Evolutionary conservation across 169 alveolate species (phyloP).

Genomic region (Plasmodium chabaudi): DNA sequence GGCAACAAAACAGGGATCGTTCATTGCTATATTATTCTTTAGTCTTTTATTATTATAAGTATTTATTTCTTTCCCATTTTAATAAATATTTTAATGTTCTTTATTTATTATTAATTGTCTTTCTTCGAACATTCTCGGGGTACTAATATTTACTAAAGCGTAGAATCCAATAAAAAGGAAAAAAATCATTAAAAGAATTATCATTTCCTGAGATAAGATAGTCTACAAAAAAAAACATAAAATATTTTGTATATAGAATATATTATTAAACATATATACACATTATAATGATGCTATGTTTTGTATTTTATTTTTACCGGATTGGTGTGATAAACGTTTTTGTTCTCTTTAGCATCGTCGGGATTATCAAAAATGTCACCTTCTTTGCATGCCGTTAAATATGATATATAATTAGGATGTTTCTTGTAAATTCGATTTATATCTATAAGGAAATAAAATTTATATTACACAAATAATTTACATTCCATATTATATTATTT

Average conservation of each 20-base stretch:
- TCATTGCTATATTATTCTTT: conserved; percentile 3
- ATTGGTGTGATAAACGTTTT: conserved; percentile 61
- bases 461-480: background rate
- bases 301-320: conserved; percentile 49
- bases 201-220: conserved; percentile 51
- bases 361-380: conserved; percentile 57
- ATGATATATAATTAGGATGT: conserved; percentile 60
- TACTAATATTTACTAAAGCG: conserved; percentile 40
- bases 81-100: conserved; percentile 47
- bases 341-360: conserved; percentile 59
- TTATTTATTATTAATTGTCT: conserved; percentile 72
- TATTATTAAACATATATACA: background rate
- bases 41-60: conserved; percentile 3
- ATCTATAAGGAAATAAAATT: conserved; percentile 22
- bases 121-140: conserved; percentile 70
- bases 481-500: too few relatives aligned
- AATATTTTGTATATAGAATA: background rate
- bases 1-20: background rate
- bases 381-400: conserved; percentile 50
- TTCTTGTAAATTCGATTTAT: conserved; percentile 36
- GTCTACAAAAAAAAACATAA: conserved; percentile 10
- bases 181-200: conserved; percentile 46
- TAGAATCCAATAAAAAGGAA: conserved; percentile 62
- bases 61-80: background rate
- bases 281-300: background rate